Percentiles rank a stretch among this genome's conserved stretches.
Conservation (phyloP, 2,329 filamentous ascomycete genomes). For the Cercospora citrullina region DNA sequence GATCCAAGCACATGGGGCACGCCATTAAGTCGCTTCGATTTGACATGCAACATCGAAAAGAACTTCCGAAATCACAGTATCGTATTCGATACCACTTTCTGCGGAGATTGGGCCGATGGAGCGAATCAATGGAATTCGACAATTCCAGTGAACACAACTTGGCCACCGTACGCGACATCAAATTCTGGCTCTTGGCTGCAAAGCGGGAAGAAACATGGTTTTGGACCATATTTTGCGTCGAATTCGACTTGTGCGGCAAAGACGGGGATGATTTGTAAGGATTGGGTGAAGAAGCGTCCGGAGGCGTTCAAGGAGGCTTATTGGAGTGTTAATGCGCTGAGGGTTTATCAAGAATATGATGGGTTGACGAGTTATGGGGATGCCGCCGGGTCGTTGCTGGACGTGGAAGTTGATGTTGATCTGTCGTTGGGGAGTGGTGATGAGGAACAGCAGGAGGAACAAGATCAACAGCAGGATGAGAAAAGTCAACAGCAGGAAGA, state of each 20-base stretch:
- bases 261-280: slow-evolving; percentile 32
- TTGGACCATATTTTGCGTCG: not conserved
- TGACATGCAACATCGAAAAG: slow-evolving; percentile 40
- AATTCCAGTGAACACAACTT: not conserved
- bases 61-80: slow-evolving; percentile 43
- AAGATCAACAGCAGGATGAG: not conserved
- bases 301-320: slow-evolving; percentile 42
- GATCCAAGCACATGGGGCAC: slow-evolving; percentile 64
- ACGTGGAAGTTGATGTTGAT: not conserved
- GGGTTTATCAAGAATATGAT: slow-evolving; percentile 39
- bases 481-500: not conserved
- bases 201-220: not conserved
- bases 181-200: not conserved
- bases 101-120: slow-evolving; percentile 44
- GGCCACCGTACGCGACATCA: not conserved
- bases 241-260: slow-evolving; percentile 35
- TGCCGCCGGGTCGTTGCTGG: not conserved
- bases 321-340: slow-evolving; percentile 45
- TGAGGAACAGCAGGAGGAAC: not conserved
- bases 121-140: slow-evolving; percentile 32
- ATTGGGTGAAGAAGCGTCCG: slow-evolving; percentile 40
- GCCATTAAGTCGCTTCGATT: slow-evolving; percentile 63
- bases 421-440: not conserved
- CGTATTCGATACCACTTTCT: slow-evolving; percentile 65
- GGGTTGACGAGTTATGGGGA: not conserved